phyloP scores from a whole-genome alignment of 345 rosid species.

The Lepidium aucheri region DNA sequence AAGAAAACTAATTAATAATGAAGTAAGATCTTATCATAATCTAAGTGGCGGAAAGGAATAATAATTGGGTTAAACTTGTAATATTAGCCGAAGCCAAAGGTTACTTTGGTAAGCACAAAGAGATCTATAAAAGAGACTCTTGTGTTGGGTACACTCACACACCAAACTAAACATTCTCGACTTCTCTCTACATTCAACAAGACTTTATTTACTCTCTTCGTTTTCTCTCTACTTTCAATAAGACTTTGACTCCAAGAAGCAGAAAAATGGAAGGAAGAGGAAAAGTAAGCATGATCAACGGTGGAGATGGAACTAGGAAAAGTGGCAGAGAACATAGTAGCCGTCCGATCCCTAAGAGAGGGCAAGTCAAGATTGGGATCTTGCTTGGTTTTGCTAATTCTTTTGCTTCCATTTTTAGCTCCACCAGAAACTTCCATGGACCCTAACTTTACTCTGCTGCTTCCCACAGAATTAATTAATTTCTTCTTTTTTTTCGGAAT shows the following conservation, averaged over 20 bases:
- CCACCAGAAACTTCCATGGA: constrained; percentile 4
- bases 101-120: neutral
- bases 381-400: constrained; percentile 46
- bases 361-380: constrained; percentile 64
- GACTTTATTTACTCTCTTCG: neutral
- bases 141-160: neutral
- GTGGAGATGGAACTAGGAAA: constrained; percentile 25
- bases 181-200: neutral
- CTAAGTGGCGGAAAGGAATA: constrained; percentile 1
- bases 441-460: constrained; percentile 5
- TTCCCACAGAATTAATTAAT: constrained; percentile 6
- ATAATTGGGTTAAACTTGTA: constrained; percentile 4
- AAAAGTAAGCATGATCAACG: constrained; percentile 14
- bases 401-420: constrained; percentile 50
- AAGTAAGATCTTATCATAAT: constrained; percentile 4
- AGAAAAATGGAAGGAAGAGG: constrained; percentile 35
- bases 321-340: constrained; percentile 10
- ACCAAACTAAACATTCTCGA: constrained; percentile 13
- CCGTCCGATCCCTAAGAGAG: constrained; percentile 72
- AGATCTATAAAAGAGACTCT: constrained; percentile 4
- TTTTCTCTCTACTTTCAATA: neutral
- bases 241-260: constrained; percentile 1
- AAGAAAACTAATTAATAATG: neutral
- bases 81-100: constrained; percentile 10
- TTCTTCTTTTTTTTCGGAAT: neutral